phyloP scores from a whole-genome alignment of 2,329 filamentous ascomycete genomes.

The Aureobasidium lini region DNA sequence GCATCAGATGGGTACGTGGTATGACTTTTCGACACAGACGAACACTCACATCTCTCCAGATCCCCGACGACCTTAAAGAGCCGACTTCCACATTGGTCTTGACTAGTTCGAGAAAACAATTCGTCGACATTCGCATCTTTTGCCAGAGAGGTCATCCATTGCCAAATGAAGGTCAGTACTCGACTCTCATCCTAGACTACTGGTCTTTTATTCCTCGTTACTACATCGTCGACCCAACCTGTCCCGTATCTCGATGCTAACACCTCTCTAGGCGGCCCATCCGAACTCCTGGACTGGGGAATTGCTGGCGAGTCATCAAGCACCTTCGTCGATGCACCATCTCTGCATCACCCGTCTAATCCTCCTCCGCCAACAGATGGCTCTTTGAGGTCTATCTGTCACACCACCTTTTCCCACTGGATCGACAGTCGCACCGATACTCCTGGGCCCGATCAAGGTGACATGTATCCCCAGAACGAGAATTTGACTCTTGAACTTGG shows the following conservation, averaged over 20 bases:
- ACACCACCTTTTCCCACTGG: conserved; percentile 51
- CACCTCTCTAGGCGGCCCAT: conserved; percentile 22
- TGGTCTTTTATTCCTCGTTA: background rate
- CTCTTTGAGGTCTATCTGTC: conserved; percentile 6
- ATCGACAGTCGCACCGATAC: conserved; percentile 47
- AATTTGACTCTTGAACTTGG: conserved; percentile 47
- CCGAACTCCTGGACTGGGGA: conserved; percentile 53
- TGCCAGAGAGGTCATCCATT: conserved; percentile 16
- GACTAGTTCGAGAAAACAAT: conserved; percentile 50
- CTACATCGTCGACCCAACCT: background rate
- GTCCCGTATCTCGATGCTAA: background rate
- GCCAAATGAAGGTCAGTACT: conserved; percentile 16
- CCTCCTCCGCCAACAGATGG: conserved; percentile 1
- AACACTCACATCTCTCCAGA: background rate
- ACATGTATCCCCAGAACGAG: conserved; percentile 41
- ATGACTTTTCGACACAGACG: background rate
- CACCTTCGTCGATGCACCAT: conserved; percentile 19
- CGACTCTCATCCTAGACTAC: too few species aligned
- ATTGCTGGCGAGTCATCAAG: conserved; percentile 51
- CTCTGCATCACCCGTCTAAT: background rate
- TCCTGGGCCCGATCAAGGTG: conserved; percentile 47
- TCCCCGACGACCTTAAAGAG: conserved; percentile 40
- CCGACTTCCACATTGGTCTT: conserved; percentile 59
- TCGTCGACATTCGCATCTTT: conserved; percentile 55
- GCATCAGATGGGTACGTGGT: conserved; percentile 4